Base-by-base conservation (phyloP, 2,329 filamentous ascomycete species). In the Exophiala aquamarina region DNA sequence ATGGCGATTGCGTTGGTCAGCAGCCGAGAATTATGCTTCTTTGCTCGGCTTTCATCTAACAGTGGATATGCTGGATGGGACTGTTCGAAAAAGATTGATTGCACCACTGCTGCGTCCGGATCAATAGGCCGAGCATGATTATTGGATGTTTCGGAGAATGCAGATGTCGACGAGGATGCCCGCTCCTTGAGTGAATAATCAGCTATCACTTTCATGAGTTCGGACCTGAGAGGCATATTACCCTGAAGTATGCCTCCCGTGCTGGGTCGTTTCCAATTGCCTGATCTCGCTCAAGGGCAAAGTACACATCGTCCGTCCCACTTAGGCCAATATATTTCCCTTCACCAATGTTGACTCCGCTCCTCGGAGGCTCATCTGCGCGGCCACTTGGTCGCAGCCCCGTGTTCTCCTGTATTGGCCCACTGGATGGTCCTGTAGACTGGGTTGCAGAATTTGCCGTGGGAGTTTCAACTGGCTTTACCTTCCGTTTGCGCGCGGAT, bases 251-350 rank as follows among this genome's bases (percentile, higher is more conserved):
- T 15, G 47, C 47, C 29, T 50, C 47, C n/a, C 37, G 47, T 17
- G 42, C 47, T 11, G 47, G 47, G 18, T 50, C 47, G n/a, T 50
- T 50, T 20, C 47, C 47, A 11, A 45, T 15, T n/a, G 34, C 37
- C 26, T 50, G 47, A 11, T 28, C 32, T 7, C 47, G 41, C 19
- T 50, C 47, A 15, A 28, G 35, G 9, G 41, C 47, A 23, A 50
- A 50, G 17, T 50, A 50, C n/a, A 50, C 47, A 33, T 50, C 47
- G 37, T 50, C 47, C n/a, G 47, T 50, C 3, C 47, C 47, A 13
- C 21, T 50, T 31, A 50, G 33, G 19, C 47, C 47, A 20, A 50
- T 45, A 17, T 50, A 50, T 28, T 50, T 50, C 18, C 41, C 47
- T 6, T 50, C 47, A 10, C 29, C 42, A 6, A 28, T 31, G 14